Conservation (phyloP, 2,329 filamentous ascomycete genomes). For the Xylaria sp. region DNA sequence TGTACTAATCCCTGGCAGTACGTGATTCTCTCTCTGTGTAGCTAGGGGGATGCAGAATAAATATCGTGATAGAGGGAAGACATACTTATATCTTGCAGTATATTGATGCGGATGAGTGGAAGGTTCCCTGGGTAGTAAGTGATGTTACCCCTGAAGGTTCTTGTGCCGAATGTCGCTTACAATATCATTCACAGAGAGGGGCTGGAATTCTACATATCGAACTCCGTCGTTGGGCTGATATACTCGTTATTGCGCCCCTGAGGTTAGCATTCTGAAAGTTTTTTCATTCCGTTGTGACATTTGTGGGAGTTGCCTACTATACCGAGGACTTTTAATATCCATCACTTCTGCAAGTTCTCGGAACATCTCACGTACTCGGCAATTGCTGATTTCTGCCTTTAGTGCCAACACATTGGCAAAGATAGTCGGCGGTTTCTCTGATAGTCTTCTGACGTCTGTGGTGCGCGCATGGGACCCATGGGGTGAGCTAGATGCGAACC, state of each 20-base stretch:
- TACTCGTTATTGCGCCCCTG: constrained; percentile 82
- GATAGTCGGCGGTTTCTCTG: constrained; percentile 79
- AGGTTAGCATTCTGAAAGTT: constrained; percentile 20
- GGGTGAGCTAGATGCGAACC: constrained; percentile 62
- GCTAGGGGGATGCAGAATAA: background rate
- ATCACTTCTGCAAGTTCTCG: background rate
- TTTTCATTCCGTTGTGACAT: background rate
- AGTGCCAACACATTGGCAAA: constrained; percentile 89
- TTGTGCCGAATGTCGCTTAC: constrained; percentile 13
- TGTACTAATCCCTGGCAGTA: constrained; percentile 29
- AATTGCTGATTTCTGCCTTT: constrained; percentile 2
- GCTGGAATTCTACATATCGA: constrained; percentile 91
- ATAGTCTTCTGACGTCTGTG: constrained; percentile 78
- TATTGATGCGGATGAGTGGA: constrained; percentile 87
- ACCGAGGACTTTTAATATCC: background rate
- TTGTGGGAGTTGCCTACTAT: background rate
- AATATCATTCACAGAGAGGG: constrained; percentile 59
- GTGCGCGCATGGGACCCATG: constrained; percentile 88
- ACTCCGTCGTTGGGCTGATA: constrained; percentile 78
- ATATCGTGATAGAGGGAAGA: background rate
- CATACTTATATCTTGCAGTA: constrained; percentile 57
- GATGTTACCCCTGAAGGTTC: background rate
- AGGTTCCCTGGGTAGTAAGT: constrained; percentile 71
- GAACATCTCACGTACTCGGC: background rate
- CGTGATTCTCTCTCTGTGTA: constrained; percentile 6